Conservation (phyloP, 768 basidiomycete species). For the Tulasnella sp. region DNA sequence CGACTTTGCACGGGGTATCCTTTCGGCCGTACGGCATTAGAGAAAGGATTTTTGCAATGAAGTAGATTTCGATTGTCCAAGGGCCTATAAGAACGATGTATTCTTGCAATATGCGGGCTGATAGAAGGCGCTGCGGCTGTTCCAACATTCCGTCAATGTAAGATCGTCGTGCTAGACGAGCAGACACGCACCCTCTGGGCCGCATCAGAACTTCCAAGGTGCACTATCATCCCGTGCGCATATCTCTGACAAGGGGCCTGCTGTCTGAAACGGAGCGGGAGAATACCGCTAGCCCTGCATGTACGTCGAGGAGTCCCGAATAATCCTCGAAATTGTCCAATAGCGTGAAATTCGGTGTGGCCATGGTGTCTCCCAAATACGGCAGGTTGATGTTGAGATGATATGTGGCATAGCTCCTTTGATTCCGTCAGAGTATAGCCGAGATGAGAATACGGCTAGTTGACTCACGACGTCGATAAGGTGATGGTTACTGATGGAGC, state of each 20-base stretch:
- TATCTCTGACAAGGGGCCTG: not conserved
- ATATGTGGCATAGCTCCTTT: not conserved
- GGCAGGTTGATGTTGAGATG: not conserved
- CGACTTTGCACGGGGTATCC: not conserved
- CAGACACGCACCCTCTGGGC: not conserved
- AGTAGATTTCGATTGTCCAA: too few relatives aligned
- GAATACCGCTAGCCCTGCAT: not conserved
- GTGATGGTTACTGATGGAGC: not conserved
- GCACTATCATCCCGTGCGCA: not conserved
- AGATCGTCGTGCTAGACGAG: not conserved
- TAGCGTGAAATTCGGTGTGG: not conserved
- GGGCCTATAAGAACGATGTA: too few relatives aligned
- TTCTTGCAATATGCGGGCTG: not conserved
- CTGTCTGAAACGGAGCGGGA: not conserved
- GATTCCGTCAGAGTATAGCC: not conserved
- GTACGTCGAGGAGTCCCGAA: not conserved
- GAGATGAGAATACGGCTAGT: not conserved
- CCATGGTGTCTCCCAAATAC: not conserved
- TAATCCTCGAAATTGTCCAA: not conserved
- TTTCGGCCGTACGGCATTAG: not conserved
- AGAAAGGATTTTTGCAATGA: too few relatives aligned
- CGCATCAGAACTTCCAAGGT: not conserved
- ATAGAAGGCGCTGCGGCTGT: not conserved
- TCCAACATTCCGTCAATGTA: not conserved
- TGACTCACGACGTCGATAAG: not conserved